Conservation (phyloP, 495 filamentous ascomycete species). For the Neurospora sp. region DNA sequence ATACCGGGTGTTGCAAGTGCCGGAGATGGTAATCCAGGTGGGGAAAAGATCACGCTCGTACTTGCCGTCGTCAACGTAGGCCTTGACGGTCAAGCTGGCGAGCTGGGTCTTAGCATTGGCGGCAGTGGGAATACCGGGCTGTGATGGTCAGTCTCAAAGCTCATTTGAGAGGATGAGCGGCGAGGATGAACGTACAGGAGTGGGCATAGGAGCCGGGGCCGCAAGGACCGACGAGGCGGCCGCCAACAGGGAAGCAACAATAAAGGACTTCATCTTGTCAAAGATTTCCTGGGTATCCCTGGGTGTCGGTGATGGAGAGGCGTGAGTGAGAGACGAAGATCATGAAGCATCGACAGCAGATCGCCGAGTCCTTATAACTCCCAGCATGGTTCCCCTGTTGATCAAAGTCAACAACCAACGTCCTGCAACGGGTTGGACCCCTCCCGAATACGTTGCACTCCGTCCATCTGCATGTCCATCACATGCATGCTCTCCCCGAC, state of each 20-base stretch:
- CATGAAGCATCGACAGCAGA: not conserved
- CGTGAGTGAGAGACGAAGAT: not conserved
- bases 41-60: conserved; percentile 59
- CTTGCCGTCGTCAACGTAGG: conserved; percentile 39
- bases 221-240: conserved; percentile 12
- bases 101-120: conserved; percentile 45
- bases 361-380: not conserved
- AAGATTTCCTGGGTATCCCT: not conserved
- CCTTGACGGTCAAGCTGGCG: conserved; percentile 41
- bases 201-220: conserved; percentile 21
- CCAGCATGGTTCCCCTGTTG: not conserved
- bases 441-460: not conserved
- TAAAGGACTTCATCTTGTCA: conserved; percentile 17
- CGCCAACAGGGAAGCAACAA: conserved; percentile 12
- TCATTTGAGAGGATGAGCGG: not conserved
- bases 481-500: not conserved
- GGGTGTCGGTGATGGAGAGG: not conserved
- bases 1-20: conserved; percentile 46
- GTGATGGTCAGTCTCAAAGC: not conserved
- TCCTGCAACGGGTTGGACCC: not conserved
- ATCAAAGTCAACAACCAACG: not conserved
- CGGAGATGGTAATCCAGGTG: conserved; percentile 54
- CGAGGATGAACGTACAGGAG: conserved; percentile 17
- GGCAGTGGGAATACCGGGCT: conserved; percentile 51
- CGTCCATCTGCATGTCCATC: not conserved